Evolutionary conservation across 257 asterid genomes (phyloP).

Genomic region (Gentiana straminea): DNA sequence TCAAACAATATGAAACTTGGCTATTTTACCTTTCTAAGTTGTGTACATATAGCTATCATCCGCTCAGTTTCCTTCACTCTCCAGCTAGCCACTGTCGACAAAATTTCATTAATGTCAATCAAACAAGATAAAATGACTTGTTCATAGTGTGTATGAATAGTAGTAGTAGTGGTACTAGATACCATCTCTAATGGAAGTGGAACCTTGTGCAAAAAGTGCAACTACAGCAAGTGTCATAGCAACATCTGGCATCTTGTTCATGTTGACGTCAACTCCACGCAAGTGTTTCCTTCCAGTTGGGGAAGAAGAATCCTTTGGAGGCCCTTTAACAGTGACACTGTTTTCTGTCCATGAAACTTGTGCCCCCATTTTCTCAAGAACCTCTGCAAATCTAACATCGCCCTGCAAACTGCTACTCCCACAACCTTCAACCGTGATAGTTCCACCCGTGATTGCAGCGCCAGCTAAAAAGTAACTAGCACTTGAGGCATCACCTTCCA

Average conservation of each 20-base stretch:
- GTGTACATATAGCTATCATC: slow-evolving; percentile 97
- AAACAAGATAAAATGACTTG: too few relatives aligned
- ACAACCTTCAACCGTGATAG: slow-evolving; percentile 90
- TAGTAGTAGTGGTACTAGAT: slow-evolving; percentile 1
- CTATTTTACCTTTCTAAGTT: slow-evolving; percentile 69
- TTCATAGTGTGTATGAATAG: too few relatives aligned
- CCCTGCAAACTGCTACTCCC: slow-evolving; percentile 99
- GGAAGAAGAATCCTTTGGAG: slow-evolving; percentile 35
- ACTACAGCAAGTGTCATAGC: slow-evolving; percentile 99
- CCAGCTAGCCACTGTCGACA: slow-evolving; percentile 89
- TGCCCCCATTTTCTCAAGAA: slow-evolving; percentile 94
- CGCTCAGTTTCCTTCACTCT: slow-evolving; percentile 98
- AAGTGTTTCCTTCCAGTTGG: slow-evolving; percentile 49
- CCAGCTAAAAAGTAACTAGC: slow-evolving; percentile 99
- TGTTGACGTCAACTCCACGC: slow-evolving; percentile 71
- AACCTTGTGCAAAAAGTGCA: slow-evolving; percentile 92
- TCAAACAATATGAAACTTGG: neutral
- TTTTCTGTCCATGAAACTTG: slow-evolving; percentile 91
- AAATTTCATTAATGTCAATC: too few relatives aligned
- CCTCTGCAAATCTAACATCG: slow-evolving; percentile 94
- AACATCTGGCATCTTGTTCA: slow-evolving; percentile 99
- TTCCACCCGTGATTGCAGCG: slow-evolving; percentile 96
- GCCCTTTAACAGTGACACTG: slow-evolving; percentile 94
- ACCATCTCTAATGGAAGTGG: slow-evolving; percentile 95
- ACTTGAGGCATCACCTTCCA: slow-evolving; percentile 99